These are phyloP conservation scores for Pseudevernia furfuracea DNA, from an alignment of 495 filamentous ascomycete species.

Conservation along the genomic window DNA sequence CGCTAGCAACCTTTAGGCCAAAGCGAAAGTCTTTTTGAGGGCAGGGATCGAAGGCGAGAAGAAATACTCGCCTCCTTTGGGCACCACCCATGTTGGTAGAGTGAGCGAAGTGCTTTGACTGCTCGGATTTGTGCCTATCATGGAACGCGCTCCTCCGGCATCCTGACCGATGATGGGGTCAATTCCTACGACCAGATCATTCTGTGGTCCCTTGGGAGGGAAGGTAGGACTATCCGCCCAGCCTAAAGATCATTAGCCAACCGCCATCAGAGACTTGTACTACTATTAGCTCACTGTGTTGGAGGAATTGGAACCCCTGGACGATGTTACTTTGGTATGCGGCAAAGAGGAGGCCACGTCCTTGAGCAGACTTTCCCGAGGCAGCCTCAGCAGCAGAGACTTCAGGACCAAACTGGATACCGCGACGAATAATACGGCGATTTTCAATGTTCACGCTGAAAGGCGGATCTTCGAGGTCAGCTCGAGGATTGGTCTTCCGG, in stretches of 20 bases:
- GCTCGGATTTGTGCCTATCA: constrained; percentile 22
- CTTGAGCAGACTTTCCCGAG: constrained; percentile 20
- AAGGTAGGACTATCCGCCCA: constrained; percentile 28
- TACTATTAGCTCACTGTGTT: constrained; percentile 25
- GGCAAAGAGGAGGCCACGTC: constrained; percentile 37
- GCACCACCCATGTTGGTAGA: constrained; percentile 26
- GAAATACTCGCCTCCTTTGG: constrained; percentile 30
- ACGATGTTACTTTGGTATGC: constrained; percentile 38
- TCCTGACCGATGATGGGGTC: constrained; percentile 35
- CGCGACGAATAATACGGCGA: constrained; percentile 35
- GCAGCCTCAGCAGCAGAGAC: constrained; percentile 25
- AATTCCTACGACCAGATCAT: constrained; percentile 28
- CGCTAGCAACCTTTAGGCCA: neutral
- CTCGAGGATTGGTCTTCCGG: constrained; percentile 38
- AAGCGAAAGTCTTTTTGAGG: constrained; percentile 21
- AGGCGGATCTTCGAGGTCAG: constrained; percentile 23
- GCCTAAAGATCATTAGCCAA: constrained; percentile 10
- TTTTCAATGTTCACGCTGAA: neutral
- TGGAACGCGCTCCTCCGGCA: neutral
- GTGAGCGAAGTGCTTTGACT: constrained; percentile 24
- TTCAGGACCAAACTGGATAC: constrained; percentile 39
- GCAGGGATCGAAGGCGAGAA: constrained; percentile 26
- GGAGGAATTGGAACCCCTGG: constrained; percentile 36
- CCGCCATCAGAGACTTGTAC: neutral
- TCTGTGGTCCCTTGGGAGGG: constrained; percentile 14